Base-by-base conservation (phyloP, 2,329 filamentous ascomycete species). In the Akanthomyces dipterigenus region DNA sequence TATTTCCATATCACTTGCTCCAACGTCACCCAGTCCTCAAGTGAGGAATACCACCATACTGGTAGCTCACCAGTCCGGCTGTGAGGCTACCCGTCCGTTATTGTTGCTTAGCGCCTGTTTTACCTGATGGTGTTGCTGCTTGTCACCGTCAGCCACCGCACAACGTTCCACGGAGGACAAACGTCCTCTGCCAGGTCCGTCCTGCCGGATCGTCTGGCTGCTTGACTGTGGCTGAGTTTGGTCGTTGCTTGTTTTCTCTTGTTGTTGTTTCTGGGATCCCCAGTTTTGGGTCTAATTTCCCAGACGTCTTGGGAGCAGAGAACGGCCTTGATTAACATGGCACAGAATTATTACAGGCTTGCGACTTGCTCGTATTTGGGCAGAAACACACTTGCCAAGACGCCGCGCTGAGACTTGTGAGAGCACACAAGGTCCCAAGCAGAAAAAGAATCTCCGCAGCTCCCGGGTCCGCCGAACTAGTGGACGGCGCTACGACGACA, bases 391-490 rank as follows among this genome's bases (percentile, higher is more conserved):
- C 22, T 38, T 31, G 53, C 53, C 53, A 43, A 55, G 53, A 18
- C 53, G 38, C 53, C 14, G 34, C 20, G 34, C 50, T 55, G 51
- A 55, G 51, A 55, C 53, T 20, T 42, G 34, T 20, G 22, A 46
- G n/a, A 34, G 31, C 8, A 18, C 43, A 34, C 50, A 54, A 40
- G 20, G 28, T 18, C 18, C 46, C 26, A n/a, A 34, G 24, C 24
- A 49, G 11, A 16, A 49, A 16, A 26, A 40, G 36, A 51, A 53
- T 51, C 56, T 60, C 56, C 56, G 56, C 56, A 34, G 43, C 14
- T 60, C 36, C 56, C 56, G 56, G 56, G 36, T 53, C 56, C 56
- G 56, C 56, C 48, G 48, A 60, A 60, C 56, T 45, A 60, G 31
- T 36, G 18, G 26, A 24, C 36, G 34, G 56, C 56, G 56, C 56